Evolutionary conservation across 176 grass and related monocot species (phyloP), one percentile per base, ranked within the genome.

Genomic region (Raddia guianensis): DNA sequence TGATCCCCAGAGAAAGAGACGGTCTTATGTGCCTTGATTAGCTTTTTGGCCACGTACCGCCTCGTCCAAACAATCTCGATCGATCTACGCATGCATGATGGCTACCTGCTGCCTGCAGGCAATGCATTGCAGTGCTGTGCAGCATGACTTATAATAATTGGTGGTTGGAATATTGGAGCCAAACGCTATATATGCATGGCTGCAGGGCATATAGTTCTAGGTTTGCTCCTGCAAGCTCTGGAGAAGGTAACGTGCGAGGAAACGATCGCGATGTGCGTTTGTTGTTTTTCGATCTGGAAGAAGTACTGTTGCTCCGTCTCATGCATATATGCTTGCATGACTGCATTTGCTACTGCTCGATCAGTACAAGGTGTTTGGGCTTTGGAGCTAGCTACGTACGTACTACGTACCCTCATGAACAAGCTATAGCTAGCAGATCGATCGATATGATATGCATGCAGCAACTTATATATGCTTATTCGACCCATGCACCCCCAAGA

Each of bases 111-210:
- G 33, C 50, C 32, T 55, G 70, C 37, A 40, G 2, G 37, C 37
- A 40, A 2, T 40, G 37, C 70, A 73, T 14, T 14, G 50, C 33
- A 73, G 55, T 73, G 70, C 70, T 55, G 54, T 51, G 68, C 68
- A 71, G 33, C 49, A 73, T 40, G 70, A 34, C 48, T 55, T 34
- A 20, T 27, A 27, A 27, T 27, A 27, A 27, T 27, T 27, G 37
- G 2, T 40, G 4, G 4, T 51, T 71, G 5, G 47, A 51, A n/a
- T n/a, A n/a, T 51, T 5, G 20, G 14, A 51, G 47, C 47, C 47
- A 71, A 50, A 51, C 13, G 21, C 6, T 33, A 34, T 51, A 7
- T 13, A 16, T 33, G 13, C 14, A 66, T 12, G 37, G 37, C 37
- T 40, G 47, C 27, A 33, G 27, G 27, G 27, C 27, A 27, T 27